phyloP scores from a whole-genome alignment of 768 basidiomycete species.

The Amyloporia xantha region DNA sequence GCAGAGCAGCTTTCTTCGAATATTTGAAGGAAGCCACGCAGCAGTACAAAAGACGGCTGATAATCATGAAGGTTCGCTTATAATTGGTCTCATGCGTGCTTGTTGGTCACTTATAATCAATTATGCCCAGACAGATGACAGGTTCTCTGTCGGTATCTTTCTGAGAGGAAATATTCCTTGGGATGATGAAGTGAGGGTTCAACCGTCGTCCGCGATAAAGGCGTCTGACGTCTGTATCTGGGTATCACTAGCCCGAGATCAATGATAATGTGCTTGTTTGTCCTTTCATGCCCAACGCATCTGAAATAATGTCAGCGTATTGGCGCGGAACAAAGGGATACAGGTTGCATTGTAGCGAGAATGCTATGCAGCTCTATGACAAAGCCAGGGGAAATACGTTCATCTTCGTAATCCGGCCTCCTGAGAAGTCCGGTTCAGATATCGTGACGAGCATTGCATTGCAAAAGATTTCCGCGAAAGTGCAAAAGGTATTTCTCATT shows the following conservation, averaged over 20 bases:
- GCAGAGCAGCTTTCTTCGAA: conserved; percentile 53
- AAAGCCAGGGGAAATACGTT: conserved; percentile 47
- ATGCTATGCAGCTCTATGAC: conserved; percentile 52
- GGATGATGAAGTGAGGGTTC: conserved; percentile 19
- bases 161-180: conserved; percentile 53
- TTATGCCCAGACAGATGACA: conserved; percentile 50
- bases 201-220: neutral
- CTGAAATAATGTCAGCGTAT: conserved; percentile 40
- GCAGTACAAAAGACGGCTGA: conserved; percentile 50
- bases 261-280: conserved; percentile 55
- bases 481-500: conserved; percentile 37
- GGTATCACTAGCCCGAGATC: conserved; percentile 48
- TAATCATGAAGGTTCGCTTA: conserved; percentile 45
- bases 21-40: conserved; percentile 50
- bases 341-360: conserved; percentile 49
- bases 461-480: conserved; percentile 49
- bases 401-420: conserved; percentile 47
- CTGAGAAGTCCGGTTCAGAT: conserved; percentile 37
- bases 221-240: neutral
- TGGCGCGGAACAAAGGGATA: conserved; percentile 47
- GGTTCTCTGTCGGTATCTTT: conserved; percentile 59
- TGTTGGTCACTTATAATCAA: neutral
- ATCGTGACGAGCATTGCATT: conserved; percentile 55
- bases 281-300: conserved; percentile 52
- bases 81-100: neutral